phyloP scores from a whole-genome alignment of 2,329 filamentous ascomycete genomes.

The Boeremia exigua region DNA sequence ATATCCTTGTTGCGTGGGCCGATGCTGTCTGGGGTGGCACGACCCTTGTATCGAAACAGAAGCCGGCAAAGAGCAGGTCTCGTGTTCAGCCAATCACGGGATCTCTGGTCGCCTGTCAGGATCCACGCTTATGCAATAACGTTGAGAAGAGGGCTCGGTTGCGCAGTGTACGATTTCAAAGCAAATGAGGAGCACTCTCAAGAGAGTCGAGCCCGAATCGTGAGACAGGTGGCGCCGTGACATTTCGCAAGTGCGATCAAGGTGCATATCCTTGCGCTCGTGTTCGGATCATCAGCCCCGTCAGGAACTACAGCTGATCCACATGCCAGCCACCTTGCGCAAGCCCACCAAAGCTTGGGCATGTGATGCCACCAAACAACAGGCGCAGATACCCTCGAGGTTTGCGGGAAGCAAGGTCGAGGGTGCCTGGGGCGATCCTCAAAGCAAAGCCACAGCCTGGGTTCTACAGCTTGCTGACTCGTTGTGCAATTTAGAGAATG shows the following conservation, averaged over 20 bases:
- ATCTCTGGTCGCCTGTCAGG: constrained; percentile 28
- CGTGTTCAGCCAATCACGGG: constrained; percentile 34
- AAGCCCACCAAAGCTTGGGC: neutral
- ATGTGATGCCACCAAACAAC: constrained; percentile 9
- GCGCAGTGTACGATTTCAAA: constrained; percentile 43
- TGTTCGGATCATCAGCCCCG: constrained; percentile 28
- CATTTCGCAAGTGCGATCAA: constrained; percentile 19
- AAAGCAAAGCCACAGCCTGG: constrained; percentile 28
- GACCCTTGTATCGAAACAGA: constrained; percentile 34
- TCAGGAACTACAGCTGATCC: constrained; percentile 15
- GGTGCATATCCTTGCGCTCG: constrained; percentile 21
- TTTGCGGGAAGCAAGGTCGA: constrained; percentile 49
- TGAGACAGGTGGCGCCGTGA: constrained; percentile 32
- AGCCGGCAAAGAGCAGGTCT: constrained; percentile 38
- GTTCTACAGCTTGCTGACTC: constrained; percentile 27
- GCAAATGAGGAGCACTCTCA: constrained; percentile 22
- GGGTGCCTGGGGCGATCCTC: constrained; percentile 45
- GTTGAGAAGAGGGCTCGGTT: constrained; percentile 44
- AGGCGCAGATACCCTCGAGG: constrained; percentile 35
- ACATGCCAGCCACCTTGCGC: constrained; percentile 20
- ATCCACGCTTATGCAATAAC: constrained; percentile 49
- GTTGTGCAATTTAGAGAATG: neutral
- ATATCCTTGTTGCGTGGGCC: constrained; percentile 32
- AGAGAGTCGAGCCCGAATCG: constrained; percentile 18
- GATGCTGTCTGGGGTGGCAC: constrained; percentile 41